Percentiles rank a stretch among this genome's conserved stretches.
These are phyloP conservation scores for Spinacia oleracea DNA, from an alignment of 179 eudicot species.

Conservation along the genomic window DNA sequence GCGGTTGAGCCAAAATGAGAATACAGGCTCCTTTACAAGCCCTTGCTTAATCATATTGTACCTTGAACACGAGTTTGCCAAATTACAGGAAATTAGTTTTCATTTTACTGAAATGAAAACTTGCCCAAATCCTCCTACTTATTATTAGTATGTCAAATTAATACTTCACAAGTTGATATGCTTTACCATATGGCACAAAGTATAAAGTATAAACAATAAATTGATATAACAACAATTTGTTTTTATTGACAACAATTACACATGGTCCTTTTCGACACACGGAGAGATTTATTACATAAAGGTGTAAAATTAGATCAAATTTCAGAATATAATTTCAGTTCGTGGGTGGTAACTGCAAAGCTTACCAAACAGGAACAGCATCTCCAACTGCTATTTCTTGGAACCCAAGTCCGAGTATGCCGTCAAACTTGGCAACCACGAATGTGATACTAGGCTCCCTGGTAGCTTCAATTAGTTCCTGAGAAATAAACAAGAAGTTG, in stretches of 20 bases:
- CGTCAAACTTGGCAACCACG: slow-evolving; percentile 70
- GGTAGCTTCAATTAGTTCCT: slow-evolving; percentile 85
- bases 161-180: too few species aligned
- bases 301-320: neutral
- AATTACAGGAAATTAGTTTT: neutral
- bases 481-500: slow-evolving; percentile 12
- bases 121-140: neutral
- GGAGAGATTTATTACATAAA: neutral
- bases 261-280: neutral
- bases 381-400: slow-evolving; percentile 81
- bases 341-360: neutral
- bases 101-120: neutral
- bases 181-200: neutral
- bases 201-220: neutral
- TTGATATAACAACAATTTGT: neutral
- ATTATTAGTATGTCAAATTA: neutral
- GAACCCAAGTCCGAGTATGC: slow-evolving; percentile 88
- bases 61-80: slow-evolving; percentile 38
- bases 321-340: neutral
- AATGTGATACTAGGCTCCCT: slow-evolving; percentile 69
- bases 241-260: neutral
- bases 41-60: slow-evolving; percentile 82
- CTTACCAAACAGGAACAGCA: slow-evolving; percentile 78
- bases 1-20: slow-evolving; percentile 92
- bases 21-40: slow-evolving; percentile 63